These are phyloP conservation scores for Argentina anserina DNA, from an alignment of 306 rosid species.

Conservation along the genomic window DNA sequence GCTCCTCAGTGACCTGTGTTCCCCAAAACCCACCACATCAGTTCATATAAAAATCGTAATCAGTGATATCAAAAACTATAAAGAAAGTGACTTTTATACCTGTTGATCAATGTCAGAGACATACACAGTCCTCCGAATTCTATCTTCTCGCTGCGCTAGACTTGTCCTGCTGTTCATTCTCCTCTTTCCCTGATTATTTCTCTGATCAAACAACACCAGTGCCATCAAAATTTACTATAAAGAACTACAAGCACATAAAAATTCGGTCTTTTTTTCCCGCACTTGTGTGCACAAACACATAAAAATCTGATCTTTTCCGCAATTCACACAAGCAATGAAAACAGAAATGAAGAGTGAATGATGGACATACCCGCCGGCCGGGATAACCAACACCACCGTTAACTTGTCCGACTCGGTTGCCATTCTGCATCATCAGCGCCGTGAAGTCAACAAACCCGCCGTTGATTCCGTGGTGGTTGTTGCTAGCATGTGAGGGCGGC, in stretches of 20 bases:
- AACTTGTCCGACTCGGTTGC: conserved; percentile 15
- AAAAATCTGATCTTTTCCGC: background rate
- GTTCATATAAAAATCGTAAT: background rate
- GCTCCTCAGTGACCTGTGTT: conserved; percentile 42
- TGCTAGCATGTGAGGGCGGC: conserved; percentile 32
- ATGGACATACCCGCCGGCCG: conserved; percentile 26
- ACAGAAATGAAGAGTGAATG: background rate
- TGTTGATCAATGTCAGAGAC: conserved; percentile 49
- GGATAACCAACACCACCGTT: conserved; percentile 17
- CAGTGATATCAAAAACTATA: background rate
- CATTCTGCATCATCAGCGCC: conserved; percentile 15
- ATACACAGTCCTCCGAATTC: conserved; percentile 43
- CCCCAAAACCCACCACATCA: conserved; percentile 4
- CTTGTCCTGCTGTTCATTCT: conserved; percentile 41
- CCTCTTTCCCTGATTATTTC: conserved; percentile 36
- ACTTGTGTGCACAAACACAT: background rate
- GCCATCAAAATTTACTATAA: background rate
- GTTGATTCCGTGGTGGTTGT: conserved; percentile 21
- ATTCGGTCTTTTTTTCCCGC: background rate
- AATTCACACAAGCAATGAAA: background rate
- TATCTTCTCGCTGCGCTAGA: conserved; percentile 39
- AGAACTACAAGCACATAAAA: background rate
- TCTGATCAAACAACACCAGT: conserved; percentile 18
- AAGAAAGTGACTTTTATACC: conserved; percentile 14
- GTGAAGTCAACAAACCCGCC: conserved; percentile 22